These are phyloP conservation scores for Dichotomocladium elegans DNA, from an alignment of 371 early-diverging fungal genomes.

Conservation along the genomic window DNA sequence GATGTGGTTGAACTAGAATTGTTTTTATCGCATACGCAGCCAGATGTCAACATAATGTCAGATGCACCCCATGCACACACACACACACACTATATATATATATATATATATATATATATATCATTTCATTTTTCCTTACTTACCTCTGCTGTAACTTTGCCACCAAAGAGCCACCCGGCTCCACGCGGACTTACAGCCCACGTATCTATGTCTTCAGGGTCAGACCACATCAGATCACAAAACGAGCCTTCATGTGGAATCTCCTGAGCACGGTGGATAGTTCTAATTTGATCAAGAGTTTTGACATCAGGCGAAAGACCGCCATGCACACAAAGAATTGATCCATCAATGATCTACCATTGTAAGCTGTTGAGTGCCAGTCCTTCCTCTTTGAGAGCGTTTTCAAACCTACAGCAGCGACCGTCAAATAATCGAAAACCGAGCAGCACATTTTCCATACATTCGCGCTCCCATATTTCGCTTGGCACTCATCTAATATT, in stretches of 20 bases:
- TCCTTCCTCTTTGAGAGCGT: too few relatives aligned
- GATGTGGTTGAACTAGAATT: constrained; percentile 92
- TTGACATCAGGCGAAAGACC: constrained; percentile 97
- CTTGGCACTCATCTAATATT: constrained; percentile 95
- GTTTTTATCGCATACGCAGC: too few relatives aligned
- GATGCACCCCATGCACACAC: not conserved
- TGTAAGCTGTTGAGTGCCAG: not conserved
- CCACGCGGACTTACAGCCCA: constrained; percentile 99
- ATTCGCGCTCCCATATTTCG: constrained; percentile 97
- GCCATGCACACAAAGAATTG: constrained; percentile 98
- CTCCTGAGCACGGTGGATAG: constrained; percentile 96
- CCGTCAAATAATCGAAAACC: constrained; percentile 97
- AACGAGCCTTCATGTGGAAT: constrained; percentile 99
- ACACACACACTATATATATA: not conserved
- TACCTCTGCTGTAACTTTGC: constrained; percentile 93
- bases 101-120: not conserved
- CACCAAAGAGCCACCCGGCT: constrained; percentile 98
- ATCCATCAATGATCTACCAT: constrained; percentile 45
- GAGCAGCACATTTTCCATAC: constrained; percentile 99
- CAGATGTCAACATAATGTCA: too few relatives aligned
- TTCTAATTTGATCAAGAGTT: constrained; percentile 96
- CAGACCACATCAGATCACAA: constrained; percentile 95
- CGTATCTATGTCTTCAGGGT: constrained; percentile 95
- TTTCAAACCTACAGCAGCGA: constrained; percentile 97
- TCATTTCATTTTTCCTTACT: too few relatives aligned